Evolutionary conservation across 2,329 filamentous ascomycete genomes (phyloP), one percentile per base, ranked within the genome.

Genomic region (Chalaropsis thielavioides): DNA sequence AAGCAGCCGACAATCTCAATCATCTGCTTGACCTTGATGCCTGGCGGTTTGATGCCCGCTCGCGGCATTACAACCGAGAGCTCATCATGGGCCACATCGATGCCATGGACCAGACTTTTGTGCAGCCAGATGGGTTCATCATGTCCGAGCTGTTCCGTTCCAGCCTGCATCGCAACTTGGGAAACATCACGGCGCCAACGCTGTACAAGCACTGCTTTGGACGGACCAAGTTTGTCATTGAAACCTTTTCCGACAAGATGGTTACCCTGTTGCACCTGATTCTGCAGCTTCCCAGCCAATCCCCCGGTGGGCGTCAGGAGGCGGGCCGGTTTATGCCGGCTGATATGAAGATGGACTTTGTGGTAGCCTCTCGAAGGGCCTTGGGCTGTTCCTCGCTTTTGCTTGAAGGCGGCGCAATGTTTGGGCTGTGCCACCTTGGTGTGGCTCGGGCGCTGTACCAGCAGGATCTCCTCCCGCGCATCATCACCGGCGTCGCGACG

Each of bases 401-500:
- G 3, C 76, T 96, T 0, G 91, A 96, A 73, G 92, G 92, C 60
- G 92, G 92, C 15, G 89, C 90, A 51, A 92, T 95, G 66, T 96
- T 96, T 71, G 92, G 92, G 1, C 76, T 96, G 10, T 96, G 90
- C 70, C 92, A 96, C 74, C 74, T 96, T 3, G 92, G 92, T 6
- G 90, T 96, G 5, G 89, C 95, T 46, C 95, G 92, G 72, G 91
- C 91, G 1, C 77, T 96, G 49, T 89, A 92, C 74, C 76, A 91
- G 43, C 83, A 88, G 35, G 89, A 89, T 0, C 76, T 96, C 17
- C 78, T 96, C 58, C 92, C 94, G 3, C 83, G 90, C 54, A 95
- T 96, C 70, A 92, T 97, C 70, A 90, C 90, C 0, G 92, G 92
- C 8, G 95, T 90, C 0, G 92, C 88, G 3, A 95, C 90, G 0